Conservation (phyloP, 1,284 basidiomycete genomes). For the Fomitopsis palustris region DNA sequence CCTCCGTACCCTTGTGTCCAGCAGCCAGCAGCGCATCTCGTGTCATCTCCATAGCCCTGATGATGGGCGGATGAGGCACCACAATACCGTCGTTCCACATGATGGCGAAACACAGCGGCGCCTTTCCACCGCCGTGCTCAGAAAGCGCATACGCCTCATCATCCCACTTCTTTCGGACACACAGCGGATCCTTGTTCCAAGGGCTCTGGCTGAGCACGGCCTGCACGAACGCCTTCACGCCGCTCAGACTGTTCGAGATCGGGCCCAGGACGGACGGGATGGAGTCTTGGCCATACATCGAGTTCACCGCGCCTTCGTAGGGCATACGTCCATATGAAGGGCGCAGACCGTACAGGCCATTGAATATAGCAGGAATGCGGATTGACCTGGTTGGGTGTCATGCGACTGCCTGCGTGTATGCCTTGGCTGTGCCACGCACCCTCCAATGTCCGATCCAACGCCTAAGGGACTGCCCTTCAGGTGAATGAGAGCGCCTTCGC, state of each 20-base stretch:
- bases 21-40: conserved; percentile 41
- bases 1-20: conserved; percentile 39
- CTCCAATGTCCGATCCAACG: conserved; percentile 72
- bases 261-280: conserved; percentile 74
- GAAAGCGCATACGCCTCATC: conserved; percentile 16
- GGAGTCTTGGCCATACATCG: conserved; percentile 38
- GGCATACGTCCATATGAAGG: conserved; percentile 72
- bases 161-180: conserved; percentile 21
- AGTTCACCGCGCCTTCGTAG: conserved; percentile 60
- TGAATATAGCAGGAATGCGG: conserved; percentile 59
- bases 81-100: conserved; percentile 45
- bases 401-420: not conserved
- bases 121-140: conserved; percentile 38
- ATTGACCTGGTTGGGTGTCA: conserved; percentile 30
- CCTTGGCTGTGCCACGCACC: conserved; percentile 30
- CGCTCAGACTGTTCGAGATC: conserved; percentile 52
- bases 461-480: conserved; percentile 64
- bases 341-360: conserved; percentile 54
- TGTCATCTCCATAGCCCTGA: conserved; percentile 43
- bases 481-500: conserved; percentile 55
- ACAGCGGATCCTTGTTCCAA: conserved; percentile 19
- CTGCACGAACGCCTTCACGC: conserved; percentile 62
- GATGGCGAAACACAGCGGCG: conserved; percentile 36
- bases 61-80: conserved; percentile 46
- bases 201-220: conserved; percentile 50